Percentiles rank a stretch among this genome's conserved stretches.
phyloP scores from a whole-genome alignment of 176 grass and related monocot species.

The Pontederia paniculata region DNA sequence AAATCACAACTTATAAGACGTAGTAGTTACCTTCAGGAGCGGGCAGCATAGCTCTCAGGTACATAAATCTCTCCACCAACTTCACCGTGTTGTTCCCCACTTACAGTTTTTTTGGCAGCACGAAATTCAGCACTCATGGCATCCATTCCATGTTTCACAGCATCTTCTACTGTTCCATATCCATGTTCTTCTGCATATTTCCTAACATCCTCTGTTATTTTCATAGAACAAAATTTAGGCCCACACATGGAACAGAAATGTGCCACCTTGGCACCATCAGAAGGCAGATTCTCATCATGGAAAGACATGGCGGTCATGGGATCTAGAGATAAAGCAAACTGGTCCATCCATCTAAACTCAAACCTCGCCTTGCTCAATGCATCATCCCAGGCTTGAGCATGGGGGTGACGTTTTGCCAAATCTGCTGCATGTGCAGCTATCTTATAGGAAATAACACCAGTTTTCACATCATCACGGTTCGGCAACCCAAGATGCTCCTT shows the following conservation, averaged over 20 bases:
- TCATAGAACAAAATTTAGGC: conserved; percentile 98
- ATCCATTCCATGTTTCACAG: conserved; percentile 76
- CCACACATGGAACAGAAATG: conserved; percentile 99
- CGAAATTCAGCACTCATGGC: conserved; percentile 88
- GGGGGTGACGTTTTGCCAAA: conserved; percentile 84
- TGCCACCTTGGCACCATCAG: conserved; percentile 93
- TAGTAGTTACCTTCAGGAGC: conserved; percentile 22
- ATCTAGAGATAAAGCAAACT: conserved; percentile 89
- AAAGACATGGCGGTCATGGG: conserved; percentile 94
- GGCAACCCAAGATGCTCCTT: conserved; percentile 98
- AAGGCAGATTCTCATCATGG: conserved; percentile 93
- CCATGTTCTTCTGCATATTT: conserved; percentile 95
- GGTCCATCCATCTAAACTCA: conserved; percentile 99
- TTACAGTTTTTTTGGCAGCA: conserved; percentile 78
- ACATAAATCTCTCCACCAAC: conserved; percentile 94
- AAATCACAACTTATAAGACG: neutral
- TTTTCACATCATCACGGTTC: conserved; percentile 91
- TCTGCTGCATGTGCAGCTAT: conserved; percentile 95
- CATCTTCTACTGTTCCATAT: conserved; percentile 82
- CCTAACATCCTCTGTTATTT: conserved; percentile 95
- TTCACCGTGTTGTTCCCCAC: conserved; percentile 94
- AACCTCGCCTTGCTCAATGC: conserved; percentile 89
- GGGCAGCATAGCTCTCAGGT: conserved; percentile 59
- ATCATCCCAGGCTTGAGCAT: conserved; percentile 91
- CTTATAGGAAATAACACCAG: conserved; percentile 91